These are phyloP conservation scores for Symbiodinium natans DNA, from an alignment of 73 alveolate species.

Conservation along the genomic window DNA sequence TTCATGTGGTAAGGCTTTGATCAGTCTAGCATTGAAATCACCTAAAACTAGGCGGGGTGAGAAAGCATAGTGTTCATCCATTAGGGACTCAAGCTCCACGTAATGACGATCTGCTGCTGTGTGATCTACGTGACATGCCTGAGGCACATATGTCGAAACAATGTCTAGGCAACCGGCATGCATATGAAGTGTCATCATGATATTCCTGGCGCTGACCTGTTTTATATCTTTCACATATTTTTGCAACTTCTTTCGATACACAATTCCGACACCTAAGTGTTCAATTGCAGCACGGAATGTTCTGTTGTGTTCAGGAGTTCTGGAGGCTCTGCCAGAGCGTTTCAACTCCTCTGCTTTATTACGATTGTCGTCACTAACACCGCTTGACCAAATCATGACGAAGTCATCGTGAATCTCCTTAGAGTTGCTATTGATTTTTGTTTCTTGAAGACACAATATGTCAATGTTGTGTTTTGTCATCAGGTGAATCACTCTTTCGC, in stretches of 20 bases:
- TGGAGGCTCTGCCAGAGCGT: too few relatives aligned
- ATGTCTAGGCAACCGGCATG: neutral
- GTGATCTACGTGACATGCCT: neutral
- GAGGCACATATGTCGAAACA: constrained; percentile 21
- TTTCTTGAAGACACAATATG: neutral
- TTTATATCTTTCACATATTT: neutral
- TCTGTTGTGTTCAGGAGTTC: too few relatives aligned
- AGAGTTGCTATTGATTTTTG: neutral
- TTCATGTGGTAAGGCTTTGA: neutral
- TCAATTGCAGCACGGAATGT: neutral
- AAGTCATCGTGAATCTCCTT: neutral
- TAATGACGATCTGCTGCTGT: neutral
- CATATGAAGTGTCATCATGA: neutral
- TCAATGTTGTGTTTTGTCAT: neutral
- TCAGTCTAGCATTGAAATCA: neutral
- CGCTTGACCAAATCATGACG: neutral
- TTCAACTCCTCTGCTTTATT: neutral
- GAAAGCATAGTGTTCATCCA: neutral
- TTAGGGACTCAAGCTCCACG: neutral
- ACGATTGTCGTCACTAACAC: neutral
- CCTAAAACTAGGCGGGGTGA: neutral
- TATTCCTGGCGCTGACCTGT: neutral
- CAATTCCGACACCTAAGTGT: neutral
- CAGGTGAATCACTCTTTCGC: neutral
- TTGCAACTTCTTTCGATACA: neutral